Evolutionary conservation across 169 alveolate species (phyloP), one percentile per base, ranked within the genome.

Genomic region (Eimeria acervulina): DNA sequence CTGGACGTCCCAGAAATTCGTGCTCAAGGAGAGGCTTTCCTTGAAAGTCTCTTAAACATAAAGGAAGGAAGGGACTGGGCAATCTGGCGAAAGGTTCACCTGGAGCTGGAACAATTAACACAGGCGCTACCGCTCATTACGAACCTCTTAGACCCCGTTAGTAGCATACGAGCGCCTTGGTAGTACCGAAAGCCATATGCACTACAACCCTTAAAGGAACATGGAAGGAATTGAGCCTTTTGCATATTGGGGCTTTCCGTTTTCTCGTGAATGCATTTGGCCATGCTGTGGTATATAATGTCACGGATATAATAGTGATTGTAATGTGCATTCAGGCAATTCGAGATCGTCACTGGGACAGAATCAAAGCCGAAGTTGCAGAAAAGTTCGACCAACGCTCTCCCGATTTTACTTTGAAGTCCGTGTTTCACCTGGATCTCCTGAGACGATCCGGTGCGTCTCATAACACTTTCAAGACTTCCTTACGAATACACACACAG

Each of bases 291-390:
- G 47, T 8, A 17, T 36, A 36, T 38, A 33, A n/a, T 31, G 31
- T 5, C 31, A 72, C 52, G 8, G 31, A 17, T 6, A 6, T 72
- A 19, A 28, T 31, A 31, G 21, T 68, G 78, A 36, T 72, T 72
- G 47, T 36, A 3, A 15, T 72, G 0, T 72, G 51, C 36, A 1
- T 51, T 51, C 76, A 97, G 70, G 95, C 97, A 38, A 95, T 97
- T 95, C 88, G 98, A 31, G 95, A 81, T 68, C 96, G 98, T 7
- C 98, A 97, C 90, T 96, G 97, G 95, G 88, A 95, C 68, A 94
- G 95, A 15, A 90, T 97, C 40, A 96, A 95, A 94, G 93, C 95
- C 31, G 97, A 97, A 59, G 92, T 97, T 47, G 97, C 96, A 44
- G 96, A 91, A 81, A 52, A 87, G 42, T 93, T 96, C 78, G 96